Percentiles rank a stretch among this genome's conserved stretches.
phyloP scores from a whole-genome alignment of 1,284 basidiomycete species.

The Cutaneotrichosporon cavernicola region DNA sequence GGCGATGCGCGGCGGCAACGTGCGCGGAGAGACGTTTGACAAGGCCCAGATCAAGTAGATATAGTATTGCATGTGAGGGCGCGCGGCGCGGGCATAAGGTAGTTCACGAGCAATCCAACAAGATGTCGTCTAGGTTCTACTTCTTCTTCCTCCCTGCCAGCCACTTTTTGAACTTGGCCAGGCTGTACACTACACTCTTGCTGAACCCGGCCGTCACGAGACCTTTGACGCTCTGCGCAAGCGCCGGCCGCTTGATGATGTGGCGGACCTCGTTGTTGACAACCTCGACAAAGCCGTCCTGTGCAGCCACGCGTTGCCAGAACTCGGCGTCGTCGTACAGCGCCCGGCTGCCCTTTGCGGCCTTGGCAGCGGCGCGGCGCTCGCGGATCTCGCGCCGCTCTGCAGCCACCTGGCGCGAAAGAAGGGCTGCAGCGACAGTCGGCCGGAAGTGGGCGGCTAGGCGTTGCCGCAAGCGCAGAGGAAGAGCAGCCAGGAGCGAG shows the following conservation, averaged over 20 bases:
- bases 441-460: conserved; percentile 30
- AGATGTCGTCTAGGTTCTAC: conserved; percentile 12
- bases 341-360: conserved; percentile 3
- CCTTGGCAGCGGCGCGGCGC: background rate
- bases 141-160: conserved; percentile 55
- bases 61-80: conserved; percentile 5
- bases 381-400: conserved; percentile 10
- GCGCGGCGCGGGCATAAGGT: background rate
- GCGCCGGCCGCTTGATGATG: conserved; percentile 79
- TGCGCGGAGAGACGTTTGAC: conserved; percentile 76
- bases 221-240: conserved; percentile 81
- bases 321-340: conserved; percentile 65
- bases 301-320: conserved; percentile 70
- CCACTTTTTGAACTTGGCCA: conserved; percentile 80
- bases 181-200: conserved; percentile 73
- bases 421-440: conserved; percentile 25
- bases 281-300: conserved; percentile 61
- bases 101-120: background rate
- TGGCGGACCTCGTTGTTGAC: conserved; percentile 66
- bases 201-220: conserved; percentile 74
- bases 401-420: conserved; percentile 18
- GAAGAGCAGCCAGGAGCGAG: conserved; percentile 72
- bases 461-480: conserved; percentile 58
- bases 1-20: conserved; percentile 73
- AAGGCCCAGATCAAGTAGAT: conserved; percentile 58